These are phyloP conservation scores for Cladosporium halotolerans DNA, from an alignment of 2,329 filamentous ascomycete species.

Conservation along the genomic window DNA sequence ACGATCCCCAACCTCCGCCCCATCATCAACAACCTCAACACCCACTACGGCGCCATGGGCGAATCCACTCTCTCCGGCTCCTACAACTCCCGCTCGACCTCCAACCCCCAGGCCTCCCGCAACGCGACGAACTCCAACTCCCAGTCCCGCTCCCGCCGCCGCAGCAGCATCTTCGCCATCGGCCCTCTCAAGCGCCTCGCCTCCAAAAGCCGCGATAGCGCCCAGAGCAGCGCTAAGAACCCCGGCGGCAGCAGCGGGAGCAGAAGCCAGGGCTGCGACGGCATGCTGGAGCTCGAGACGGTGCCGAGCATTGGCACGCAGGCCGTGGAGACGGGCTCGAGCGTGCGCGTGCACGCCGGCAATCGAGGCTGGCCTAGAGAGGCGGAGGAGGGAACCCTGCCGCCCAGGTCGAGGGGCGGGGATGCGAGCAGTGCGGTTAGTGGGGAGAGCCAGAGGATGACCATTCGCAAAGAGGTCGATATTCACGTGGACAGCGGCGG, in stretches of 20 bases:
- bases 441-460: constrained; percentile 16
- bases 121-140: background rate
- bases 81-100: background rate
- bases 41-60: constrained; percentile 14
- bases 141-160: background rate
- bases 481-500: constrained; percentile 3
- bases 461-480: constrained; percentile 16
- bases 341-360: background rate
- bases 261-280: background rate
- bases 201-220: background rate
- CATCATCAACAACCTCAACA: constrained; percentile 15
- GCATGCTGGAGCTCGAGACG: background rate
- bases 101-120: background rate
- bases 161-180: background rate
- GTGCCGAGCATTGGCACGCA: constrained; percentile 9
- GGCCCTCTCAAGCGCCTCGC: background rate
- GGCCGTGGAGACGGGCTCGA: constrained; percentile 6
- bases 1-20: constrained; percentile 16
- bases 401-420: background rate
- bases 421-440: constrained; percentile 11
- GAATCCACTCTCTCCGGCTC: constrained; percentile 4
- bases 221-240: background rate
- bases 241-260: background rate
- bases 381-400: background rate
- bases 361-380: background rate